A percentile compares a stretch with the other conserved stretches of the same genome.
phyloP scores from a whole-genome alignment of 2,329 filamentous ascomycete species.

The Exophiala alcalophila region DNA sequence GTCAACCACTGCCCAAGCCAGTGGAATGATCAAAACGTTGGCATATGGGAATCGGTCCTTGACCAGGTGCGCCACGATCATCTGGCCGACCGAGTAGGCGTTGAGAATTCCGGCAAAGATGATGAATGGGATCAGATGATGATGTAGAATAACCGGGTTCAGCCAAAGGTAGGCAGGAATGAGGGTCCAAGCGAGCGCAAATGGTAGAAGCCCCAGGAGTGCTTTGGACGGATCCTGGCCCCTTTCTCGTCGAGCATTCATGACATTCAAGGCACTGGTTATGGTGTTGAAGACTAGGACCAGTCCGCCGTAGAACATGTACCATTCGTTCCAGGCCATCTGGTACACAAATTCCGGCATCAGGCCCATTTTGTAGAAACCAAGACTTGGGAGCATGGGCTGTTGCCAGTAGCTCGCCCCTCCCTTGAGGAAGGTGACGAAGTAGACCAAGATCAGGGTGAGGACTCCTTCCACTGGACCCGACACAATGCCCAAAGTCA shows the following conservation, averaged over 20 bases:
- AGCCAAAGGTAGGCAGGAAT: slow-evolving; percentile 77
- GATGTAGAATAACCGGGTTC: slow-evolving; percentile 76
- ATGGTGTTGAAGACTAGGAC: slow-evolving; percentile 83
- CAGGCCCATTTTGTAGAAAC: slow-evolving; percentile 60
- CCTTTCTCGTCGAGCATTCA: slow-evolving; percentile 71
- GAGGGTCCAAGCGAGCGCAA: slow-evolving; percentile 73
- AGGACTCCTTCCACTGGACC: slow-evolving; percentile 94
- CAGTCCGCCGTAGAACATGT: slow-evolving; percentile 78
- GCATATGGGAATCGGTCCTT: slow-evolving; percentile 84
- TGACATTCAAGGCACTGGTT: slow-evolving; percentile 71
- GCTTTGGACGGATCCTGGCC: slow-evolving; percentile 64
- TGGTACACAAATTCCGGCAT: slow-evolving; percentile 72
- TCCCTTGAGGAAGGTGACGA: slow-evolving; percentile 77
- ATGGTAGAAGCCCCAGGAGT: slow-evolving; percentile 78
- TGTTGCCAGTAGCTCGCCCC: slow-evolving; percentile 93
- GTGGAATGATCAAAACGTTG: slow-evolving; percentile 77
- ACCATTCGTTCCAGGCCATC: slow-evolving; percentile 86
- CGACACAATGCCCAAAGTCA: slow-evolving; percentile 87
- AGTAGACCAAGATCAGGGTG: slow-evolving; percentile 76
- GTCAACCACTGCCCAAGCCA: slow-evolving; percentile 76
- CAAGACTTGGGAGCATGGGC: slow-evolving; percentile 69
- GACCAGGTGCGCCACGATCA: slow-evolving; percentile 91
- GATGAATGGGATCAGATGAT: slow-evolving; percentile 83
- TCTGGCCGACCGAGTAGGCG: slow-evolving; percentile 90
- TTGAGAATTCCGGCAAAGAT: slow-evolving; percentile 88